A percentile compares a stretch with the other conserved stretches of the same genome.
phyloP scores from a whole-genome alignment of 2,329 filamentous ascomycete genomes.

The Monosporascus sp. region DNA sequence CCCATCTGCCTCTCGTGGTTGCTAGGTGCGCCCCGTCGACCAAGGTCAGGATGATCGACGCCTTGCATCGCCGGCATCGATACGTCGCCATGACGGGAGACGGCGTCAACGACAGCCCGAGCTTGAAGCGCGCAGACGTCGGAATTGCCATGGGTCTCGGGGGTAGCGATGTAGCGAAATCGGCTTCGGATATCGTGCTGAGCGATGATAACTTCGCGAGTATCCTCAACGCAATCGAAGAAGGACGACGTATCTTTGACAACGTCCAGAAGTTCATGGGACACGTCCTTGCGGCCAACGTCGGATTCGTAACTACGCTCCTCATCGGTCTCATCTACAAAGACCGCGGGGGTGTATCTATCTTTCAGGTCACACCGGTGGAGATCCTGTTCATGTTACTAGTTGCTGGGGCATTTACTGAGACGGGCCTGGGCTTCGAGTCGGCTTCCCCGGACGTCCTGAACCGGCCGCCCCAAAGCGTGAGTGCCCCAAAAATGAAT shows the following conservation, averaged over 20 bases:
- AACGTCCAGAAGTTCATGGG: slow-evolving; percentile 68
- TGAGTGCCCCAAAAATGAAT: slow-evolving; percentile 30
- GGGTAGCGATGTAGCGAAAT: slow-evolving; percentile 69
- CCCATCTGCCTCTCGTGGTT: slow-evolving; percentile 59
- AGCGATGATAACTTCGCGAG: slow-evolving; percentile 87
- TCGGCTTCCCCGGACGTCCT: slow-evolving; percentile 64
- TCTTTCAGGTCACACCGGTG: slow-evolving; percentile 66
- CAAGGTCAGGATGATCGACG: slow-evolving; percentile 71
- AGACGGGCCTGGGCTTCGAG: slow-evolving; percentile 68
- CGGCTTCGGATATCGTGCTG: slow-evolving; percentile 82
- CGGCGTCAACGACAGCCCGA: slow-evolving; percentile 69
- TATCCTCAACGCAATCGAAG: slow-evolving; percentile 66
- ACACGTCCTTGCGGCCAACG: slow-evolving; percentile 65
- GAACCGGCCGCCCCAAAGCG: slow-evolving; percentile 56
- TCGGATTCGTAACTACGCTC: slow-evolving; percentile 63
- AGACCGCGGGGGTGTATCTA: slow-evolving; percentile 51
- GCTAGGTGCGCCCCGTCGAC: slow-evolving; percentile 65
- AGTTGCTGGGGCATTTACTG: slow-evolving; percentile 65
- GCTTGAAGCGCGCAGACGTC: slow-evolving; percentile 66
- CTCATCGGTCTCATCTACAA: slow-evolving; percentile 66
- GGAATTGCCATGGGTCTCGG: slow-evolving; percentile 70
- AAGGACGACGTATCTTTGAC: slow-evolving; percentile 64
- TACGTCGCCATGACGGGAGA: slow-evolving; percentile 74
- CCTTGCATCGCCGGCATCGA: slow-evolving; percentile 60
- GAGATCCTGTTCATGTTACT: slow-evolving; percentile 75